phyloP scores from a whole-genome alignment of 805 yeast genomes.

The Yarrowia sp. region DNA sequence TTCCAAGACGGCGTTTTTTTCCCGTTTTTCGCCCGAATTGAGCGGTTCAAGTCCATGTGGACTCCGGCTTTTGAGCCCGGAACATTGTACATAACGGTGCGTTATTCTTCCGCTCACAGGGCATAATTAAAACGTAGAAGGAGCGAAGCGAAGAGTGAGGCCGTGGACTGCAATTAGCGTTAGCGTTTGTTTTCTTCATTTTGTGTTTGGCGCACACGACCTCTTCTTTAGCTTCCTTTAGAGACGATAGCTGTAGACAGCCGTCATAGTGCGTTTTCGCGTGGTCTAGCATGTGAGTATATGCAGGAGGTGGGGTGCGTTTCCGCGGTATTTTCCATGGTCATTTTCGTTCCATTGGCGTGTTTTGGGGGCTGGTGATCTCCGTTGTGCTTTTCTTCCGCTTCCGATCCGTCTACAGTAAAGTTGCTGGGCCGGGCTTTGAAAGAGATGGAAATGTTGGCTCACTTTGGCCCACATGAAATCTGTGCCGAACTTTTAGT shows the following conservation, averaged over 20 bases:
- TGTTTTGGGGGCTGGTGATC: too few relatives aligned
- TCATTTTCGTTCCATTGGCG: too few relatives aligned
- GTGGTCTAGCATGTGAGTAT: neutral
- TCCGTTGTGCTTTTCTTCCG: neutral
- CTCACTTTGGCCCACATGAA: constrained; percentile 9
- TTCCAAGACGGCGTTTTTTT: neutral
- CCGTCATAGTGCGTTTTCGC: constrained; percentile 1
- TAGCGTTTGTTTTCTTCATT: too few relatives aligned
- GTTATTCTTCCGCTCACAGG: neutral
- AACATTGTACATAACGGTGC: neutral
- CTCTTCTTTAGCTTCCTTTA: too few relatives aligned
- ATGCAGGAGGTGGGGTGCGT: neutral
- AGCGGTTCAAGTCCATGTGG: neutral
- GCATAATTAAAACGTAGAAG: neutral
- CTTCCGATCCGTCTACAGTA: neutral
- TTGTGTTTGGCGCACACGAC: too few relatives aligned
- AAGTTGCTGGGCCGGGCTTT: neutral
- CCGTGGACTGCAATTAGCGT: too few relatives aligned
- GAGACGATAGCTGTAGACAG: neutral
- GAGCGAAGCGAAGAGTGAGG: neutral
- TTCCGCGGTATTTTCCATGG: too few relatives aligned
- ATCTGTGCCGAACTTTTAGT: neutral
- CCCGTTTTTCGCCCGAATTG: neutral
- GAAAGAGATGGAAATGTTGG: constrained; percentile 14
- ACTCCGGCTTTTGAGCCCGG: neutral